Base-by-base conservation (phyloP, 345 rosid species). In the Brassica carinata region DNA sequence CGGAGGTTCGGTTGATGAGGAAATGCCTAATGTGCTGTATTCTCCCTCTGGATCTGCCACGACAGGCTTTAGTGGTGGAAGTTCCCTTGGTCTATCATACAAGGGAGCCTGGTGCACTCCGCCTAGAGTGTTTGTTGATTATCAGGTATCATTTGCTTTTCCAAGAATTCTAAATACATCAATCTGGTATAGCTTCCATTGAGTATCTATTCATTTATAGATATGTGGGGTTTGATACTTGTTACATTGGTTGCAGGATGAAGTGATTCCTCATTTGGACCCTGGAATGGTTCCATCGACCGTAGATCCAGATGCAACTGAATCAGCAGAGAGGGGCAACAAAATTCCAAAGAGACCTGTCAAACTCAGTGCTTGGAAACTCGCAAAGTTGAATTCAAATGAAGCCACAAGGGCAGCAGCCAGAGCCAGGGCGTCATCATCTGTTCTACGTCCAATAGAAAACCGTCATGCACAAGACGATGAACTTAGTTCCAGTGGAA, bases 21-120 rank as follows among this genome's bases (percentile, higher is more conserved):
- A 96, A 65, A 61, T 89, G 77, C 92, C 85, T n/a, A 88, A 91
- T 69, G 65, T 91, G 27, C 59, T 88, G 10, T 90, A 93, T 83
- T 96, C 99, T 72, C 99, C 99, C 59, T 79, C 98, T 14, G 97
- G 98, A 81, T 96, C 99, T 68, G 91, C 98, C 15, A 92, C 98
- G 9, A 92, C 98, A 9, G 99, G 97, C 67, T 73, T 90, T 79
- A 96, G 99, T 72, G 98, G 94, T 64, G 97, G 96, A 80, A 96
- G 99, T 85, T 96, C 98, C 81, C 87, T 91, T 13, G 96, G 98
- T 33, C 84, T 93, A 73, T 92, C 90, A 62, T 89, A 90, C 83
- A 93, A 90, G 71, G 99, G 97, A 38, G 92, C 89, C 72, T 96
- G 98, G 99, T 96, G 99, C 78, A 96, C 99, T 58, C 97, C 98